Percentiles rank a stretch among this genome's conserved stretches.
phyloP scores from a whole-genome alignment of 371 early-diverging fungal genomes.

The Nematocida sp. region DNA sequence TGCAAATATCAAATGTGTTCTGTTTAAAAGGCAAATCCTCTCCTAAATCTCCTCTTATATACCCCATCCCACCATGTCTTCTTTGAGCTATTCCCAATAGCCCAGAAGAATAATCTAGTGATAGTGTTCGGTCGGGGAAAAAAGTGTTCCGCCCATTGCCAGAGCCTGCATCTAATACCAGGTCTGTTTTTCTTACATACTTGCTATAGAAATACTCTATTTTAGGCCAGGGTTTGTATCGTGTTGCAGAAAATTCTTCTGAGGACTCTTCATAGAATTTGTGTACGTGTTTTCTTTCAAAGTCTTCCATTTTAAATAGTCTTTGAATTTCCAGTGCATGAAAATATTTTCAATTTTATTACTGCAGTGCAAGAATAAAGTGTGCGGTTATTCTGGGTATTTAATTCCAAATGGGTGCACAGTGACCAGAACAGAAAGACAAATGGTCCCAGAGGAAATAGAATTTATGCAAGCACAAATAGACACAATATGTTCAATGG shows the following conservation, averaged over 20 bases:
- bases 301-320: slow-evolving; percentile 40
- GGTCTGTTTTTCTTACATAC: slow-evolving; percentile 25
- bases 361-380: slow-evolving; percentile 49
- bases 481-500: slow-evolving; percentile 18
- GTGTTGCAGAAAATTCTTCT: slow-evolving; percentile 62
- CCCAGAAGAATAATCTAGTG: slow-evolving; percentile 63
- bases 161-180: slow-evolving; percentile 68
- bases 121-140: slow-evolving; percentile 51
- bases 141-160: slow-evolving; percentile 69
- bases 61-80: slow-evolving; percentile 5
- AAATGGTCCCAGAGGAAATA: background rate
- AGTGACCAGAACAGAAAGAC: background rate
- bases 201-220: slow-evolving; percentile 59
- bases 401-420: slow-evolving; percentile 31
- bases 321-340: slow-evolving; percentile 1
- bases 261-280: slow-evolving; percentile 65
- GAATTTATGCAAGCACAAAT: slow-evolving; percentile 31
- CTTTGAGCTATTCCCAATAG: slow-evolving; percentile 38
- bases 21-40: slow-evolving; percentile 50
- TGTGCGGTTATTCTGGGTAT: slow-evolving; percentile 14
- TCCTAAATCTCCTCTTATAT: slow-evolving; percentile 57
- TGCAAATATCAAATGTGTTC: slow-evolving; percentile 62
- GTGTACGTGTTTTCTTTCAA: slow-evolving; percentile 68
- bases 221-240: slow-evolving; percentile 66
- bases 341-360: slow-evolving; percentile 57